Base-by-base conservation (phyloP, 371 early-diverging fungal species). In the Mortierella sp. region DNA sequence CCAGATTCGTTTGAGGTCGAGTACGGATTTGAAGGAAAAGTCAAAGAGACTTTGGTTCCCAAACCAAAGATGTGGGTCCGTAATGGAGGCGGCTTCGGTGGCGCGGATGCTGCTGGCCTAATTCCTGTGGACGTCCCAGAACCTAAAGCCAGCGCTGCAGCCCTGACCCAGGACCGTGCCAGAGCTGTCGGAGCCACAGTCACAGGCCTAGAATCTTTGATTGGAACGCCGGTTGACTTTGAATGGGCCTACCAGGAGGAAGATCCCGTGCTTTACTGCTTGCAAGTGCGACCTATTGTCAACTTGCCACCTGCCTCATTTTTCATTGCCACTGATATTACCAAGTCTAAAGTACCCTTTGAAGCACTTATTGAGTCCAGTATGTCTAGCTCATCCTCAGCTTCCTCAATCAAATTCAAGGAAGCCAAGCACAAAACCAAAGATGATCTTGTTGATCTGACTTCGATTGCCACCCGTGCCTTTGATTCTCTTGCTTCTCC, bases 41-140 rank as follows among this genome's bases (percentile, higher is more conserved):
- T 79, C 58, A 79, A 79, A 57, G 80, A 73, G 45, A 70, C 80
- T 0, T 22, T 79, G 6, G 80, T 79, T 3, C 80, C 80, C 15
- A 79, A 79, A 29, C 80, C 80, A 23, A 79, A 79, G 65, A 79
- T 79, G 80, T 79, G 80, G 80, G 31, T 79, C 9, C 70, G 80
- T n/a, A 79, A 74, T n/a, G 29, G 51, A 26, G 72, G 68, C 43
- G 69, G 31, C 2, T 23, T 61, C 19, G 68, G 67, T n/a, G 65
- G 71, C n/a, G 28, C 56, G 4, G 71, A 79, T 34, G 67, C 80
- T 5, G 68, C 80, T 19, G 80, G 80, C 23, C 68, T 79, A 13
- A 61, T 79, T 7, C 64, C 80, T 17, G 71, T 74, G 2, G 75
- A 74, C 28, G 61, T 79, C 19, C 75, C 68, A 9, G 80, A 79